These are phyloP conservation scores for Annulohypoxylon maeteangense DNA, from an alignment of 495 filamentous ascomycete genomes.

Conservation along the genomic window DNA sequence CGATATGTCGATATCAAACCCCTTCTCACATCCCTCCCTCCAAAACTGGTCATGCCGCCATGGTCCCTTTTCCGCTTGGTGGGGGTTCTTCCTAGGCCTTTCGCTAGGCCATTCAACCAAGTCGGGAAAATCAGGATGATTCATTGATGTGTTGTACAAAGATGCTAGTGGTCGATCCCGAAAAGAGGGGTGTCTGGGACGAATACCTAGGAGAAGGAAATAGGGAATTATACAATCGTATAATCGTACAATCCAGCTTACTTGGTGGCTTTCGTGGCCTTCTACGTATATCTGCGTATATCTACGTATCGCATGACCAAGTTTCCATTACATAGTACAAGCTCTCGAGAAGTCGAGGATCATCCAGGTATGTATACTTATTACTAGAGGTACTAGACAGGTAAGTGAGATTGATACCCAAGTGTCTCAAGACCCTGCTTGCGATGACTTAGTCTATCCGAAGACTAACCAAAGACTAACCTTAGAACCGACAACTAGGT, in stretches of 20 bases:
- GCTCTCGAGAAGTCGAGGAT: neutral
- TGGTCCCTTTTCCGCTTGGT: conserved; percentile 38
- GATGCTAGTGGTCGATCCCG: conserved; percentile 39
- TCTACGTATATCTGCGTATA: neutral
- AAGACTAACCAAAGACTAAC: neutral
- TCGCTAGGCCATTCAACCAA: conserved; percentile 32
- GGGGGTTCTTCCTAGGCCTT: conserved; percentile 15
- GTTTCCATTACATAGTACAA: neutral
- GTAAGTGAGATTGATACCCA: conserved; percentile 21
- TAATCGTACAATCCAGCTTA: conserved; percentile 13
- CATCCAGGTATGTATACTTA: neutral
- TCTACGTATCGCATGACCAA: conserved; percentile 12
- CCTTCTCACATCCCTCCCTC: conserved; percentile 13
- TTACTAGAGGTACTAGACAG: too few species aligned
- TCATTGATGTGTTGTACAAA: conserved; percentile 46
- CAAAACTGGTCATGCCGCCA: conserved; percentile 17
- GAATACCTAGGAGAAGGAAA: conserved; percentile 21
- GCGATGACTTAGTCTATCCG: conserved; percentile 11
- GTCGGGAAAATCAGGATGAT: conserved; percentile 46
- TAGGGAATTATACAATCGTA: conserved; percentile 18
- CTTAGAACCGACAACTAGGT: neutral
- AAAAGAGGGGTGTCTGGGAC: conserved; percentile 43
- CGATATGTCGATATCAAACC: conserved; percentile 3
- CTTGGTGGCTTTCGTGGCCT: conserved; percentile 15
- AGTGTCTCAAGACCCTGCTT: conserved; percentile 5